Evolutionary conservation across 371 early-diverging fungal species (phyloP).

Genomic region (Saksenaea oblongispora): DNA sequence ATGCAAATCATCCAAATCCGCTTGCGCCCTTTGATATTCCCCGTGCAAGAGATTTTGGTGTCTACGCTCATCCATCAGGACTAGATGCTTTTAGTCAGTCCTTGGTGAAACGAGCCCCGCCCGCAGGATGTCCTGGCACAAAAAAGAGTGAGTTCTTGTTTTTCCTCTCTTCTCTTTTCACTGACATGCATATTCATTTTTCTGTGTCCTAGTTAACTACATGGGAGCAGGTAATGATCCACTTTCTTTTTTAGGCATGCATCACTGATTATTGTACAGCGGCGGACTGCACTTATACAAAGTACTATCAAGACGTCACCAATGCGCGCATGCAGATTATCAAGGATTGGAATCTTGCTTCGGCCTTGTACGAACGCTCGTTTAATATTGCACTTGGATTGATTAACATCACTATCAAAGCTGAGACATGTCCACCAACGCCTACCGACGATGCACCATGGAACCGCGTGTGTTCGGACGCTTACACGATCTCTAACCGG

Average conservation of each 20-base stretch:
- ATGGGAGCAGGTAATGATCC: conserved; percentile 28
- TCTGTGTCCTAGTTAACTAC: conserved; percentile 18
- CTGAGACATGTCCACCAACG: conserved; percentile 59
- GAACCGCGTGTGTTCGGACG: conserved; percentile 79
- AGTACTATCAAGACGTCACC: conserved; percentile 53
- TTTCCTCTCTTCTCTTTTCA: not conserved
- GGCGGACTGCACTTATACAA: conserved; percentile 81
- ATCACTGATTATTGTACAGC: conserved; percentile 29
- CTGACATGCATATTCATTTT: not conserved
- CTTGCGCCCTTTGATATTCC: not conserved
- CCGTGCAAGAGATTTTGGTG: not conserved
- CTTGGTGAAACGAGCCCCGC: conserved; percentile 35
- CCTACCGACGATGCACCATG: conserved; percentile 50
- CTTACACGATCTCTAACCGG: conserved; percentile 75
- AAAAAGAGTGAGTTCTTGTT: conserved; percentile 34
- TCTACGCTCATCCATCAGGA: not conserved
- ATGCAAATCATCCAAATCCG: not conserved
- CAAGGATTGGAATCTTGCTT: conserved; percentile 76
- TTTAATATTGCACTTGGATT: conserved; percentile 90
- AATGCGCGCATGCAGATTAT: conserved; percentile 74
- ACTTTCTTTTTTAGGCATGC: not conserved
- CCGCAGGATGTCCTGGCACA: conserved; percentile 41
- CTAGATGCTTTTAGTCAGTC: not conserved
- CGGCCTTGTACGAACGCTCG: conserved; percentile 79
- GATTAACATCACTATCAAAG: conserved; percentile 77